Percentiles rank a stretch among this genome's conserved stretches.
Evolutionary conservation across 139 green algal species (phyloP).

Genomic region (Yamagishiella unicocca): DNA sequence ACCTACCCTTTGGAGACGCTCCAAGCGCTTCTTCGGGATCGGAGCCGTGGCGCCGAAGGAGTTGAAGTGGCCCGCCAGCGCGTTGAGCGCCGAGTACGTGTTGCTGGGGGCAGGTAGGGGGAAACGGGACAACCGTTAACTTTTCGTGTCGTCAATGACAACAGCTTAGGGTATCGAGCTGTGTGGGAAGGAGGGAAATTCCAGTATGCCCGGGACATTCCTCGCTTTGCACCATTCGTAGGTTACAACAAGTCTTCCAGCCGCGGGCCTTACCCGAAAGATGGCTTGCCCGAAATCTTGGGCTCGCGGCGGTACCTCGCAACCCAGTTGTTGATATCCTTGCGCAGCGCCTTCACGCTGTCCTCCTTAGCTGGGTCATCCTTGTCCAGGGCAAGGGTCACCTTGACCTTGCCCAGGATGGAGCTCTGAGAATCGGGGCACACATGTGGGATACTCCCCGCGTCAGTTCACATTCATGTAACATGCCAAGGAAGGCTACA

Average conservation of each 20-base stretch:
- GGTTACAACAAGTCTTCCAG: too few relatives aligned
- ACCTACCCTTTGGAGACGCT: slow-evolving; percentile 87
- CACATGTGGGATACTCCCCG: too few relatives aligned
- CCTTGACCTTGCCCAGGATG: slow-evolving; percentile 76
- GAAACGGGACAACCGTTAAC: too few relatives aligned
- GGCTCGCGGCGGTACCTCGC: slow-evolving; percentile 85
- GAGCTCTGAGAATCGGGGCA: slow-evolving; percentile 45
- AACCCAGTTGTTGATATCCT: slow-evolving; percentile 89
- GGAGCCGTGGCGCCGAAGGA: slow-evolving; percentile 85
- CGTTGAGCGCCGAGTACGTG: slow-evolving; percentile 92
- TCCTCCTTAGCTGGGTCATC: slow-evolving; percentile 80
- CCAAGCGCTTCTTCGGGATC: slow-evolving; percentile 94
- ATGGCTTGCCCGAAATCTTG: slow-evolving; percentile 82
- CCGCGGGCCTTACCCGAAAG: slow-evolving; percentile 74
- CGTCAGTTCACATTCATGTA: not conserved
- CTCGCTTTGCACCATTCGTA: too few relatives aligned
- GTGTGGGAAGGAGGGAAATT: too few relatives aligned
- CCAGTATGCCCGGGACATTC: too few relatives aligned
- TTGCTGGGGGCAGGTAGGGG: slow-evolving; percentile 68
- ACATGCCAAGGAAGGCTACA: too few relatives aligned
- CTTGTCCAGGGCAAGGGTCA: slow-evolving; percentile 68
- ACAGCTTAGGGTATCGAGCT: too few relatives aligned
- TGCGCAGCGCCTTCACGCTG: slow-evolving; percentile 70
- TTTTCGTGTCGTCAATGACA: too few relatives aligned
- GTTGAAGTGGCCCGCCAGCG: slow-evolving; percentile 93